phyloP scores from a whole-genome alignment of 371 early-diverging fungal species.

The Synchytrium microbalum region DNA sequence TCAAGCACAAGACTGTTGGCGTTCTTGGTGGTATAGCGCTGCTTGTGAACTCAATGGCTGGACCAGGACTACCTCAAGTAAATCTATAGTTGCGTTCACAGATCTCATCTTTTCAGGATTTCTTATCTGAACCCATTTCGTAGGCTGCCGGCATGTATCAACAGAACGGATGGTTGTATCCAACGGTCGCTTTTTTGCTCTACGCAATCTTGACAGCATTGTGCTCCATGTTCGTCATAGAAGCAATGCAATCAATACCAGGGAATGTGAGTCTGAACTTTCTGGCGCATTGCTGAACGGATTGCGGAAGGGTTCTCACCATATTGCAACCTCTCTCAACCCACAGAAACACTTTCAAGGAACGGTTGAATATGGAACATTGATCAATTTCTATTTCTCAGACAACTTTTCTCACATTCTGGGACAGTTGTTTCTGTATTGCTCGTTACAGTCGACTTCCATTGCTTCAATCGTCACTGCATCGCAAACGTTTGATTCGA shows the following conservation, averaged over 20 bases:
- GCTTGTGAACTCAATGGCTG: conserved; percentile 39
- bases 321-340: not conserved
- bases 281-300: not conserved
- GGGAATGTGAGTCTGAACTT: conserved; percentile 49
- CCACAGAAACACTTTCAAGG: conserved; percentile 40
- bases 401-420: conserved; percentile 15
- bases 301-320: no score
- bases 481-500: conserved; percentile 13
- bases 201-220: conserved; percentile 25
- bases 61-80: conserved; percentile 22
- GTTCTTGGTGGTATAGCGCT: conserved; percentile 28
- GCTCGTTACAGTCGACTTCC: conserved; percentile 17
- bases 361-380: conserved; percentile 26
- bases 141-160: conserved; percentile 16
- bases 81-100: no score
- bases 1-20: not conserved
- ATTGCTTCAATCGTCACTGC: conserved; percentile 20
- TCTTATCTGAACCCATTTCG: no score
- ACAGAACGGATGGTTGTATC: conserved; percentile 26
- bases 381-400: conserved; percentile 26
- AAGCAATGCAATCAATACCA: conserved; percentile 61
- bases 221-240: conserved; percentile 52
- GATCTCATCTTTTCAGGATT: no score
- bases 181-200: conserved; percentile 21
- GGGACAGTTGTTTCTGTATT: conserved; percentile 23